phyloP scores from a whole-genome alignment of 169 alveolate genomes.

The Amoebophrya sp. region DNA sequence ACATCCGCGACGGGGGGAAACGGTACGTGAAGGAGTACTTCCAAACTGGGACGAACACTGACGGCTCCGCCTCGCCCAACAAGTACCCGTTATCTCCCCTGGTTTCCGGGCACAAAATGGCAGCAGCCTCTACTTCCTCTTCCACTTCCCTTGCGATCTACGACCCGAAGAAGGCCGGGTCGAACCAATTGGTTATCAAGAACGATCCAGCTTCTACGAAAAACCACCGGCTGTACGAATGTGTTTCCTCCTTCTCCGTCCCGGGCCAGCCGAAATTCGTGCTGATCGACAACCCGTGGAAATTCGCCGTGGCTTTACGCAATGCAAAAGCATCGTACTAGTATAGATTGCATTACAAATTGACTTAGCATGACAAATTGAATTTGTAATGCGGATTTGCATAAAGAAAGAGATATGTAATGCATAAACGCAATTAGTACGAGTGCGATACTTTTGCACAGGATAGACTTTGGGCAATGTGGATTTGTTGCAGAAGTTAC shows the following conservation, averaged over 20 bases:
- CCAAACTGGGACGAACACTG: too few relatives aligned
- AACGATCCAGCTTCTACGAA: neutral
- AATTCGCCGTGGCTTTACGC: neutral
- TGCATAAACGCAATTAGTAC: too few relatives aligned
- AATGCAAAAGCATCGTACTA: too few relatives aligned
- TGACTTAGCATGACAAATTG: too few relatives aligned
- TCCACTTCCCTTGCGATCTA: neutral
- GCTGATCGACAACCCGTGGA: slow-evolving; percentile 22
- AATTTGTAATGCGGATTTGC: too few relatives aligned
- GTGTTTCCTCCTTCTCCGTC: neutral
- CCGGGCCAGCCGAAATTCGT: neutral
- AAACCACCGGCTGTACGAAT: neutral
- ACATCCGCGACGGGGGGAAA: neutral
- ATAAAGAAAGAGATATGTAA: too few relatives aligned
- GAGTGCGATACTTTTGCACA: too few relatives aligned
- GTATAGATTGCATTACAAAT: too few relatives aligned
- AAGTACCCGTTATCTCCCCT: neutral
- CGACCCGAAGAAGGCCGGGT: neutral
- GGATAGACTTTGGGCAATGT: neutral
- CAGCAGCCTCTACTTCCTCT: too few relatives aligned
- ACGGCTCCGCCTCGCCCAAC: neutral
- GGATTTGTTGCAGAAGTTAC: neutral
- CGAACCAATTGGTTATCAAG: neutral
- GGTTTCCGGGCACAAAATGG: neutral
- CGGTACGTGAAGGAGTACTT: neutral